Conservation (phyloP, 371 early-diverging fungal species). For the Mortierella sp. region DNA sequence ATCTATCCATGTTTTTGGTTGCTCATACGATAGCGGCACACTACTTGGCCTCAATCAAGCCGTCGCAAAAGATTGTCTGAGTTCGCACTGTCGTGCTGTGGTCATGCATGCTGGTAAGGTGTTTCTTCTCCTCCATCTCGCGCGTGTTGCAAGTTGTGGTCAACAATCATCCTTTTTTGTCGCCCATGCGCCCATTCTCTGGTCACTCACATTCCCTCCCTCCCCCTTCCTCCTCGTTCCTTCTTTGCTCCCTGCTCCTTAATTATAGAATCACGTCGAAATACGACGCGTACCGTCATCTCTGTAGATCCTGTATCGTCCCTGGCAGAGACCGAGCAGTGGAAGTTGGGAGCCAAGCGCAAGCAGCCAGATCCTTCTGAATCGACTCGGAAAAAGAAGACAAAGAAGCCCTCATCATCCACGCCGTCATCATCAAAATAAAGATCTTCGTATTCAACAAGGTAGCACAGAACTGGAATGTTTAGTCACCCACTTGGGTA, state of each 20-base stretch:
- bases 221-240: no score
- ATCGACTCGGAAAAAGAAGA: conserved; percentile 14
- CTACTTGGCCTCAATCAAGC: conserved; percentile 70
- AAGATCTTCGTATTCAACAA: no score
- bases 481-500: no score
- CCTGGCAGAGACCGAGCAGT: conserved; percentile 34
- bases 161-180: not conserved
- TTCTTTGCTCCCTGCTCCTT: not conserved
- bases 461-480: no score
- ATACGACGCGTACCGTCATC: conserved; percentile 63
- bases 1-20: no score
- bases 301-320: conserved; percentile 56
- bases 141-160: no score
- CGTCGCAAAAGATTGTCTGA: conserved; percentile 60
- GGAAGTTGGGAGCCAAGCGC: conserved; percentile 53
- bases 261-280: conserved; percentile 66
- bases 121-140: not conserved
- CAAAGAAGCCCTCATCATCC: conserved; percentile 11
- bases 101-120: conserved; percentile 66
- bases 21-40: conserved; percentile 27
- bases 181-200: not conserved
- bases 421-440: conserved; percentile 8
- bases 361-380: conserved; percentile 13
- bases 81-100: conserved; percentile 62
- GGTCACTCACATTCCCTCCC: no score